phyloP scores from a whole-genome alignment of 805 yeast genomes.

The Starmera quercuum region DNA sequence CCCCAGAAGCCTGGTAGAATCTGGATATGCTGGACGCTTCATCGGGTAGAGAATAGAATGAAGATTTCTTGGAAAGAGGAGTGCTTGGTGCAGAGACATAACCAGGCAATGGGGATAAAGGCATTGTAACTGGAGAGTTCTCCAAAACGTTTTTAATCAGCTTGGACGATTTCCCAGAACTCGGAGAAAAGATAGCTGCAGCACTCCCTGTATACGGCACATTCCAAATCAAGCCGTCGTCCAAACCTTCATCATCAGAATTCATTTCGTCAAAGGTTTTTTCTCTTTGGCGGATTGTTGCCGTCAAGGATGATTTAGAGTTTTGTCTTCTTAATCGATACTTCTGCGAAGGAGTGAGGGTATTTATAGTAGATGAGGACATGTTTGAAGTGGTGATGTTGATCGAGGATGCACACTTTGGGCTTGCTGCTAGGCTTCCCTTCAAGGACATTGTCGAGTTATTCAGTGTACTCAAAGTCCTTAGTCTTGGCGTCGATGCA shows the following conservation, averaged over 20 bases:
- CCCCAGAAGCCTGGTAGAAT: constrained; percentile 15
- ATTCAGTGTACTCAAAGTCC: neutral
- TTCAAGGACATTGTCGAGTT: neutral
- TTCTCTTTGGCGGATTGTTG: constrained; percentile 26
- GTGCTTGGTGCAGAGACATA: constrained; percentile 2
- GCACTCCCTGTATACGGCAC: constrained; percentile 39
- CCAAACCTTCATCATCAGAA: constrained; percentile 27
- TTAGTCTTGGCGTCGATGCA: constrained; percentile 2
- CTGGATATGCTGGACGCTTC: constrained; percentile 17
- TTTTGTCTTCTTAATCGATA: constrained; percentile 31
- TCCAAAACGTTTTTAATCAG: constrained; percentile 15
- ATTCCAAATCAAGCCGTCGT: constrained; percentile 39
- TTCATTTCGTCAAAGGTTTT: constrained; percentile 29
- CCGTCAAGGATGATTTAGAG: constrained; percentile 24
- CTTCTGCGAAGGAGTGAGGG: constrained; percentile 34
- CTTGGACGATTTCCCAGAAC: constrained; percentile 16
- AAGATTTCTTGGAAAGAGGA: constrained; percentile 8
- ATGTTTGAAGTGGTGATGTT: neutral
- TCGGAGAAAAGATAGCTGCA: constrained; percentile 15
- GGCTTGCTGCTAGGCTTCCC: constrained; percentile 1
- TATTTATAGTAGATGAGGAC: constrained; percentile 10
- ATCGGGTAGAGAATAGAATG: constrained; percentile 6
- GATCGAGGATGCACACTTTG: constrained; percentile 1
- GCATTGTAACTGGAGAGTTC: constrained; percentile 20
- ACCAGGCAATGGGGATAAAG: constrained; percentile 47